A percentile compares a stretch with the other conserved stretches of the same genome.
Conservation (phyloP, 2,329 filamentous ascomycete genomes). For the Sporothrix brasiliensis region DNA sequence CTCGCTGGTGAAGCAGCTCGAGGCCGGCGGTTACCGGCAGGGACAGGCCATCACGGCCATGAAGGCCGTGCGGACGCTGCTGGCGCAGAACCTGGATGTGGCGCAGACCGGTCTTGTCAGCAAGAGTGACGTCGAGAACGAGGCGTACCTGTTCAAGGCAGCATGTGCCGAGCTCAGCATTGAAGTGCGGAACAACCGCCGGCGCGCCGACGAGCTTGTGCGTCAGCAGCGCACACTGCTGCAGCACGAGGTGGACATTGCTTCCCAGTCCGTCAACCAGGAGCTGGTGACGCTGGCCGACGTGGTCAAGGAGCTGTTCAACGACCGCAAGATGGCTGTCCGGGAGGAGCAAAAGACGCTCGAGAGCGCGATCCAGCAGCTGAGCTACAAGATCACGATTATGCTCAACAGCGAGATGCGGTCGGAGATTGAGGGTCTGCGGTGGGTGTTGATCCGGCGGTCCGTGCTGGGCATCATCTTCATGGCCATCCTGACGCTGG, state of each 20-base stretch:
- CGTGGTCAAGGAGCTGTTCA: constrained; percentile 92
- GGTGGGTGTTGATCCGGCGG: constrained; percentile 77
- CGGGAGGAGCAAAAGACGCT: constrained; percentile 82
- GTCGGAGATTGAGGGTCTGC: constrained; percentile 85
- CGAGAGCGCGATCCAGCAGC: constrained; percentile 86
- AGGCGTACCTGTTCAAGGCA: constrained; percentile 90
- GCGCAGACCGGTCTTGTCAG: constrained; percentile 80
- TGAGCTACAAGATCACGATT: constrained; percentile 96
- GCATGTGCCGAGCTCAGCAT: constrained; percentile 90
- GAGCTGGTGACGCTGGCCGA: constrained; percentile 82
- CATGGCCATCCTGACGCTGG: constrained; percentile 64
- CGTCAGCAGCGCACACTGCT: constrained; percentile 80
- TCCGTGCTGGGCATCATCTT: constrained; percentile 67
- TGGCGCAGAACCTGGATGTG: constrained; percentile 77
- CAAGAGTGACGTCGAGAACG: constrained; percentile 92
- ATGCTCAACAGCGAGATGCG: constrained; percentile 86
- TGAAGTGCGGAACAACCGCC: constrained; percentile 78
- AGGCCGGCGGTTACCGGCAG: constrained; percentile 68
- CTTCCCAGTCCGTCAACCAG: constrained; percentile 81
- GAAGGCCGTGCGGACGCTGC: constrained; percentile 81
- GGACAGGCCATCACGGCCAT: constrained; percentile 82
- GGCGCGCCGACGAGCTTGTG: constrained; percentile 76
- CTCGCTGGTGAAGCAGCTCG: constrained; percentile 78
- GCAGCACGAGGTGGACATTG: constrained; percentile 93
- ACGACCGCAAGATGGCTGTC: constrained; percentile 91